Percentiles rank a stretch among this genome's conserved stretches.
phyloP scores from a whole-genome alignment of 177 flowering plant genomes.

The Vitis hybrid region DNA sequence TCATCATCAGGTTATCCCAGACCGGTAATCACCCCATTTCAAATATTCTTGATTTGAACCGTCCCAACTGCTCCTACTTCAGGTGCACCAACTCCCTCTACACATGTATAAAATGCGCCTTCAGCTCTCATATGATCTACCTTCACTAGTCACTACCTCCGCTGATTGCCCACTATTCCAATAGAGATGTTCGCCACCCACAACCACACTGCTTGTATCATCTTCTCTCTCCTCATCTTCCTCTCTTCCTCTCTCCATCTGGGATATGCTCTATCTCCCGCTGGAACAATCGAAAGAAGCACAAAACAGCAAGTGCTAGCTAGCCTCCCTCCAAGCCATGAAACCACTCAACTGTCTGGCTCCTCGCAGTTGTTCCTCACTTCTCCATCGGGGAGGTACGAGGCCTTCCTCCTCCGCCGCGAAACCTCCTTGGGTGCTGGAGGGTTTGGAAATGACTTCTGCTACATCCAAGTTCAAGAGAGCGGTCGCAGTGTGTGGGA shows the following conservation, averaged over 20 bases:
- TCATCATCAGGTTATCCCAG: too few relatives aligned
- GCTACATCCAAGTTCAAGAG: conserved; percentile 42
- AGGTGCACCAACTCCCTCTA: too few relatives aligned
- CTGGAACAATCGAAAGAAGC: conserved; percentile 33
- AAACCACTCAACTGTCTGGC: conserved; percentile 13
- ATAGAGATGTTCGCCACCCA: background rate
- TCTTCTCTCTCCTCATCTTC: conserved; percentile 14
- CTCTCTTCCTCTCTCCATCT: conserved; percentile 6
- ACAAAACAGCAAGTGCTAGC: conserved; percentile 40
- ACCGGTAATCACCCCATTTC: too few relatives aligned
- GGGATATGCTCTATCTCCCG: conserved; percentile 18
- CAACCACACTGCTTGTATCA: conserved; percentile 3
- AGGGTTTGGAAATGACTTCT: conserved; percentile 43
- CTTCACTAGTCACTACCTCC: too few relatives aligned
- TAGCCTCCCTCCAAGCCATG: conserved; percentile 25
- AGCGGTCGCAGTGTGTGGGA: conserved; percentile 39
- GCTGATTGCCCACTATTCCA: too few relatives aligned
- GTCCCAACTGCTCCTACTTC: too few relatives aligned
- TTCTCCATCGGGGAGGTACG: conserved; percentile 40
- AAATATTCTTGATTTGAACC: too few relatives aligned
- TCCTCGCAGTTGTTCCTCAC: conserved; percentile 32
- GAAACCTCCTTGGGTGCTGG: conserved; percentile 36
- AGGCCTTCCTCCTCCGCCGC: conserved; percentile 30
- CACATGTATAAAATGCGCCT: too few relatives aligned
- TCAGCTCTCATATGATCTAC: too few relatives aligned